Percentiles rank a stretch among this genome's conserved stretches.
phyloP scores from a whole-genome alignment of 768 basidiomycete genomes.

The Lentinula guzmanii region DNA sequence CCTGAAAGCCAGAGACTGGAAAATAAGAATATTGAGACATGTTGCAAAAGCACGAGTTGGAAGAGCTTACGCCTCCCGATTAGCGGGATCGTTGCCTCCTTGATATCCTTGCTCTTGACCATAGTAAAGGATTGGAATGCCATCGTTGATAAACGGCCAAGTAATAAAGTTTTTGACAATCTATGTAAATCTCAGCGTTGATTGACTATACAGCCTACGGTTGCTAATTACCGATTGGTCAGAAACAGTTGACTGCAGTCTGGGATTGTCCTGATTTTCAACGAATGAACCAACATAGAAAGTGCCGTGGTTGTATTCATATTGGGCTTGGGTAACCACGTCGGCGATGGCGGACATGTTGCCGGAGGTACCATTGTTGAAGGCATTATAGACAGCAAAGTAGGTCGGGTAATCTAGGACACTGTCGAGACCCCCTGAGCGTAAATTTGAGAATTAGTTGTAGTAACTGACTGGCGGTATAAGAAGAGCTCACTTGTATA shows the following conservation, averaged over 20 bases:
- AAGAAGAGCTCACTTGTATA: constrained; percentile 24
- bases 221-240: constrained; percentile 35
- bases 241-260: constrained; percentile 46
- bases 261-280: constrained; percentile 65
- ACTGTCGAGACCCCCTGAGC: constrained; percentile 34
- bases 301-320: constrained; percentile 30
- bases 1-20: constrained; percentile 54
- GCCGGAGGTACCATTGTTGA: constrained; percentile 39
- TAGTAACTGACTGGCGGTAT: neutral
- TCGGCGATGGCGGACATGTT: constrained; percentile 35
- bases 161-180: constrained; percentile 50
- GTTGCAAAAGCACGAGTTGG: neutral
- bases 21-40: neutral
- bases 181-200: constrained; percentile 6
- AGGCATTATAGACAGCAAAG: constrained; percentile 42
- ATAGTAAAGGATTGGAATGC: constrained; percentile 67
- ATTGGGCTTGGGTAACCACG: constrained; percentile 29
- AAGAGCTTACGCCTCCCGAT: constrained; percentile 50
- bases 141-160: constrained; percentile 61
- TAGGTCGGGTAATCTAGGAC: constrained; percentile 61
- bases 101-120: constrained; percentile 63
- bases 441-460: neutral
- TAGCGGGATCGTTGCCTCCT: constrained; percentile 52
- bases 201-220: constrained; percentile 1
- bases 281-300: constrained; percentile 54